Evolutionary conservation across 768 basidiomycete species (phyloP), one percentile per base, ranked within the genome.

Genomic region (Podaxis sp.): DNA sequence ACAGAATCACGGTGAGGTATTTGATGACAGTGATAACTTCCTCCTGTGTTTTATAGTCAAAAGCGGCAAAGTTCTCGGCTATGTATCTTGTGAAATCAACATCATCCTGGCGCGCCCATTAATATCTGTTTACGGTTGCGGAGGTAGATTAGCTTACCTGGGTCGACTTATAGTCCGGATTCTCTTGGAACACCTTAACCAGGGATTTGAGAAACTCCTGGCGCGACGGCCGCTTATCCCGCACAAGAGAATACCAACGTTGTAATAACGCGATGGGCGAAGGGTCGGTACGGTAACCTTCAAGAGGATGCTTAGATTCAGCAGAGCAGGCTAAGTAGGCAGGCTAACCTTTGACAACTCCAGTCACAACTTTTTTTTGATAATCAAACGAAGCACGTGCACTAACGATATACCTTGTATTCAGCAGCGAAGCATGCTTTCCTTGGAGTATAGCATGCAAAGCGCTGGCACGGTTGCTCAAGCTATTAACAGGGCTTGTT

Each of bases 41-140:
- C 73, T 99, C 97, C 68, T 91, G 89, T 0, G 93, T 93, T 77
- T 94, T 98, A 80, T 96, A 98, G 37, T 98, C 95, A 64, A 99
- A 85, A 0, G 89, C 79, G 0, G 95, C 83, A 62, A 98, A 89
- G 69, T 98, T 98, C 72, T 98, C 97, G 0, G 93, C 89, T 85
- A 98, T 91, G 76, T 94, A 99, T 59, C 95, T 88, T 3, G 83
- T 83, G 70, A 98, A 94, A 54, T 90, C 86, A 57, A 96, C 80
- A 68, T 97, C 92, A 64, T 90, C 85, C 89, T 95, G 52, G 11
- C 59, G 13, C 54, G 59, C 47, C 25, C 46, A 19, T 65, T 25
- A 54, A 17, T 38, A 37, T 37, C 9, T 37, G 33, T 2, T 33
- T 25, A 19, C 19, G 17, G 40, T 3, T 47, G 25, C 4, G 25